Conservation (phyloP, 441 rosid species). For the Macaranga tanarius region DNA sequence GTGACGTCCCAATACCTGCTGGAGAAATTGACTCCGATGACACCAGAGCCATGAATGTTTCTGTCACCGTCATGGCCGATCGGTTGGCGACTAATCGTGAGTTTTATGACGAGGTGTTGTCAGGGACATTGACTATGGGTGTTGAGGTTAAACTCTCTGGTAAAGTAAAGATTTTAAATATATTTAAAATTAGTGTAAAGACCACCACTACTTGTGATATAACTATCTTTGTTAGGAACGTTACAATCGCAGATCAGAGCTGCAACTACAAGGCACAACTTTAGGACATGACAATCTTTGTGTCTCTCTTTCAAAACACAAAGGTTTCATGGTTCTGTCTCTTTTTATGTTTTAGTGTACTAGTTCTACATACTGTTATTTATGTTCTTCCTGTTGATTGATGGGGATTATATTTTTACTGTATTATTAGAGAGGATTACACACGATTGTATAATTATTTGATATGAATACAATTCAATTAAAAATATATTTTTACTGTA, state of each 20-base stretch:
- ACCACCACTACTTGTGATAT: slow-evolving; percentile 59
- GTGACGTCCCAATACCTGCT: no score
- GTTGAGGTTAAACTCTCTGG: slow-evolving; percentile 46
- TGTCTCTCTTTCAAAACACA: not conserved
- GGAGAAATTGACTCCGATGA: no score
- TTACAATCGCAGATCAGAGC: slow-evolving; percentile 45
- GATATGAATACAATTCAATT: no score
- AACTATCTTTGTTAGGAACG: slow-evolving; percentile 36
- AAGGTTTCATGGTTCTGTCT: not conserved
- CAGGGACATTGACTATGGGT: slow-evolving; percentile 46
- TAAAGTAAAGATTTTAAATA: slow-evolving; percentile 49
- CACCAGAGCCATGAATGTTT: slow-evolving; percentile 38
- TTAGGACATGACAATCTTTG: slow-evolving; percentile 24
- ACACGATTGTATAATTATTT: not conserved
- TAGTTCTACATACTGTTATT: no score
- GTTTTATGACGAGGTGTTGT: slow-evolving; percentile 33
- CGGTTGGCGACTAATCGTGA: slow-evolving; percentile 44
- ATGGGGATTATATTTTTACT: not conserved
- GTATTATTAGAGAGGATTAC: not conserved
- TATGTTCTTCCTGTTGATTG: not conserved
- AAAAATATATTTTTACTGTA: no score
- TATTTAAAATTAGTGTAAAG: slow-evolving; percentile 42
- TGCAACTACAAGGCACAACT: slow-evolving; percentile 57
- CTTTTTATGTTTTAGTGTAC: no score
- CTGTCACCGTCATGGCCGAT: slow-evolving; percentile 64